phyloP scores from a whole-genome alignment of 2,329 filamentous ascomycete species.

The Lasiodiplodia sp. region DNA sequence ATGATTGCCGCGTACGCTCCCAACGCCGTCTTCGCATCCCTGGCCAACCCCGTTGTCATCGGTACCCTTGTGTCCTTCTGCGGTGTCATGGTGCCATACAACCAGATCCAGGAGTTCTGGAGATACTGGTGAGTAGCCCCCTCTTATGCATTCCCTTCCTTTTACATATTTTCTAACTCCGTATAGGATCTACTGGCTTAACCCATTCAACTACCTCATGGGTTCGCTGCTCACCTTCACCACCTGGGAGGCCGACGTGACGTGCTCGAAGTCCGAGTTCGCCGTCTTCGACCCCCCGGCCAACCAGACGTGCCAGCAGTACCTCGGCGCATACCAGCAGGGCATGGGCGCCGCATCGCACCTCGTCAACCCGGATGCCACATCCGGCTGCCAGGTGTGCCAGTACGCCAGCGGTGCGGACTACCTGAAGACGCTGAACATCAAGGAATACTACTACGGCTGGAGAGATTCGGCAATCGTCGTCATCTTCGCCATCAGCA shows the following conservation, averaged over 20 bases:
- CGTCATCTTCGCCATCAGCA: conserved; percentile 62
- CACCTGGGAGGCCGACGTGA: conserved; percentile 51
- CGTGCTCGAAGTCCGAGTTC: conserved; percentile 46
- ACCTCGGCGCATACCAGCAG: conserved; percentile 61
- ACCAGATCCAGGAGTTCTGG: conserved; percentile 44
- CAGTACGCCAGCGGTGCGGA: conserved; percentile 65
- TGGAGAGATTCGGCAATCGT: conserved; percentile 72
- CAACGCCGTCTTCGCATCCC: conserved; percentile 55
- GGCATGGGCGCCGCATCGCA: conserved; percentile 58
- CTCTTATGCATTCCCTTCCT: background rate
- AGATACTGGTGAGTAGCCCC: conserved; percentile 44
- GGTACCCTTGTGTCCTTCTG: conserved; percentile 42
- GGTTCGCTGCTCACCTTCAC: conserved; percentile 49
- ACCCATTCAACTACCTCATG: conserved; percentile 55
- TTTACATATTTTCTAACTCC: background rate
- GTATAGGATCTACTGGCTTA: conserved; percentile 45
- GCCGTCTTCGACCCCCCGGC: conserved; percentile 57
- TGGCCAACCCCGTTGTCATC: conserved; percentile 51
- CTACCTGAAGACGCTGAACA: conserved; percentile 66
- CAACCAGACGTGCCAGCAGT: conserved; percentile 64
- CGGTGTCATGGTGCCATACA: conserved; percentile 46
- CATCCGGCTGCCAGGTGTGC: conserved; percentile 65
- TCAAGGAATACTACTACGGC: conserved; percentile 64
- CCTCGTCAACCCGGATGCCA: conserved; percentile 67
- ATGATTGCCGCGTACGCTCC: conserved; percentile 56